Evolutionary conservation across 1,284 basidiomycete genomes (phyloP).

Genomic region (Kwoniella shivajii): DNA sequence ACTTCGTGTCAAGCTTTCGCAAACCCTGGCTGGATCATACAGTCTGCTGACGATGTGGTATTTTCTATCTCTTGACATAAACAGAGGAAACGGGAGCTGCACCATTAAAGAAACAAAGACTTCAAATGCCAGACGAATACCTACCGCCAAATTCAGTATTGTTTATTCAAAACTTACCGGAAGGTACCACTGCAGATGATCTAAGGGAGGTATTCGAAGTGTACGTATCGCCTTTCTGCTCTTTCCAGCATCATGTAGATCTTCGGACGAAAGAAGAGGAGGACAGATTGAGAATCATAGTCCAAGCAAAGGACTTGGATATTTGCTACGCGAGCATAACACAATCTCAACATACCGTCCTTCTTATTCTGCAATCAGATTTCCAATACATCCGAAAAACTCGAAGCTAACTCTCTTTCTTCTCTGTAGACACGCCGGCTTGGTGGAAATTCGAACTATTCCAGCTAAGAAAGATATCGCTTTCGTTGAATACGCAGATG

Average conservation of each 20-base stretch:
- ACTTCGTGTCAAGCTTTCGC: not conserved
- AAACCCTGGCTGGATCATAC: not conserved
- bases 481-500: slow-evolving; percentile 93
- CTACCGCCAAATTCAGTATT: slow-evolving; percentile 98
- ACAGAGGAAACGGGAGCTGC: slow-evolving; percentile 28
- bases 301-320: too few species aligned
- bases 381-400: too few species aligned
- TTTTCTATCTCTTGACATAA: not conserved
- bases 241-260: too few species aligned
- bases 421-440: slow-evolving; percentile 73
- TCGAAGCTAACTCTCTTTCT: not conserved
- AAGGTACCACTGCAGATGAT: slow-evolving; percentile 81
- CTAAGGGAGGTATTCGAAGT: slow-evolving; percentile 85
- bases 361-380: too few species aligned
- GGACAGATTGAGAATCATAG: too few species aligned
- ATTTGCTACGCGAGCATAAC: too few species aligned
- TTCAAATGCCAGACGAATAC: slow-evolving; percentile 99
- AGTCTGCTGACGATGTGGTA: not conserved
- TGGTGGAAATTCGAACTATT: slow-evolving; percentile 94
- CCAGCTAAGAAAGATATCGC: slow-evolving; percentile 94
- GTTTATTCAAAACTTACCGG: slow-evolving; percentile 94
- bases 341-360: too few species aligned
- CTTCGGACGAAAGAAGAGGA: not conserved
- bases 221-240: slow-evolving; percentile 56
- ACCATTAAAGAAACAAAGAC: slow-evolving; percentile 59